Evolutionary conservation across 176 grass and related monocot genomes (phyloP).

Genomic region (Oryza officinalis): DNA sequence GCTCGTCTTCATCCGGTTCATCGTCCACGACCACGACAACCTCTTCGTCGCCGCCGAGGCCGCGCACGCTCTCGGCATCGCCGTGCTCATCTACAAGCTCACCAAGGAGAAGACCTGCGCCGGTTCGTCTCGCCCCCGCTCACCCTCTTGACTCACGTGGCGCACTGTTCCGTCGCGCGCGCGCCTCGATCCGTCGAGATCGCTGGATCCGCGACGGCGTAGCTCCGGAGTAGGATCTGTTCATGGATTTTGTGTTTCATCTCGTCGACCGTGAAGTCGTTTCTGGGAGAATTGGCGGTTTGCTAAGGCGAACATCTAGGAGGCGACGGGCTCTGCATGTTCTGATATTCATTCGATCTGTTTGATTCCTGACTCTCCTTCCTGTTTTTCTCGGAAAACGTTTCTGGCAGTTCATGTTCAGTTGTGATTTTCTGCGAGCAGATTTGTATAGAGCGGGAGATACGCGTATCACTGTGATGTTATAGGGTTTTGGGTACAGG

Average conservation of each 20-base stretch:
- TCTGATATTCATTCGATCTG: conserved; percentile 33
- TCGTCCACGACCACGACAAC: conserved; percentile 99
- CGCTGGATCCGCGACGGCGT: conserved; percentile 15
- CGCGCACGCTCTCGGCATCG: conserved; percentile 86
- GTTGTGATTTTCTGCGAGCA: background rate
- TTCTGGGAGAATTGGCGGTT: background rate
- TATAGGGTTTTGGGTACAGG: background rate
- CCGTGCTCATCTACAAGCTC: conserved; percentile 94
- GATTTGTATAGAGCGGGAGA: conserved; percentile 15
- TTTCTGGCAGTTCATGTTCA: background rate
- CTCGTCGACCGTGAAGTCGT: background rate
- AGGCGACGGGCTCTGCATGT: background rate
- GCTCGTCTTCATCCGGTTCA: conserved; percentile 91
- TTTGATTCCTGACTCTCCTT: background rate
- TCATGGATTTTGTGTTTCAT: background rate
- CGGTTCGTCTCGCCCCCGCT: conserved; percentile 38
- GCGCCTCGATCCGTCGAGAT: conserved; percentile 34
- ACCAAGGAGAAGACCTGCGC: conserved; percentile 98
- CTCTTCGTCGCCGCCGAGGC: conserved; percentile 95
- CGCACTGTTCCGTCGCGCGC: background rate
- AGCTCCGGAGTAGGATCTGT: background rate
- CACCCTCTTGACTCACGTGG: background rate
- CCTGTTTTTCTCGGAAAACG: background rate
- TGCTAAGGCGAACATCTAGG: background rate
- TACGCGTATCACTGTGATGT: background rate